Evolutionary conservation across 192 early-diverging fungal species (phyloP), one percentile per base, ranked within the genome.

Genomic region (Allomyces arbusculus): DNA sequence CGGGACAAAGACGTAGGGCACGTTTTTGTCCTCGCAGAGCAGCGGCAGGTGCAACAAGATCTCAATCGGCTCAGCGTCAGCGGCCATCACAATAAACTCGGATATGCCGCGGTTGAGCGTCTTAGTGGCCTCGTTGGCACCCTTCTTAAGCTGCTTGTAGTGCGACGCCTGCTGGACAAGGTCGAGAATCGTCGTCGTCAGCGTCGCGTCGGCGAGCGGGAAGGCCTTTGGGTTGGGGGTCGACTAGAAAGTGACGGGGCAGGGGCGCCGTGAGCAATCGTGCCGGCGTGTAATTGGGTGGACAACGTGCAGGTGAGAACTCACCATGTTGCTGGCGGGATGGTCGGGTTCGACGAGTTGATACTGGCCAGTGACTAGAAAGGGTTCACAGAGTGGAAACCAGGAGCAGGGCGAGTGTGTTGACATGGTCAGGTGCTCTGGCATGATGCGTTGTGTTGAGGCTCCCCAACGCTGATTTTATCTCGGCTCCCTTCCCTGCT

Each of bases 21-120:
- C 95, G 85, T 99, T 98, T 89, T 99, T 99, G 80, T 99, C 95
- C 80, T 99, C 95, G 80, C 95, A 95, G 67, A 96, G 80, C 10
- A 99, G 84, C 24, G 95, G 95, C 66, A 99, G 77, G 82, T 99
- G 94, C 61, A 99, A 82, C 58, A 99, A 79, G 75, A 99, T 95
- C 74, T 99, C 95, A 65, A 99, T 83, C 44, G 95, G 95, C 78
- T 93, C 89, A 67, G 92, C 89, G 77, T 99, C 95, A 68, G 94
- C 95, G 61, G 95, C 89, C 91, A 99, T 88, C 73, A 99, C 84
- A 72, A 99, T 92, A 80, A 98, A 98, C 82, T 98, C 95, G 71
- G 91, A 82, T 72, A 92, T 94, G 81, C 92, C 92, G 68, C 95
- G 88, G 88, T 99, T 99, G 62, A 99, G 84, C 61, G 95, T 96